These are phyloP conservation scores for Orbilia quercus DNA, from an alignment of 2,329 filamentous ascomycete species.

Conservation along the genomic window DNA sequence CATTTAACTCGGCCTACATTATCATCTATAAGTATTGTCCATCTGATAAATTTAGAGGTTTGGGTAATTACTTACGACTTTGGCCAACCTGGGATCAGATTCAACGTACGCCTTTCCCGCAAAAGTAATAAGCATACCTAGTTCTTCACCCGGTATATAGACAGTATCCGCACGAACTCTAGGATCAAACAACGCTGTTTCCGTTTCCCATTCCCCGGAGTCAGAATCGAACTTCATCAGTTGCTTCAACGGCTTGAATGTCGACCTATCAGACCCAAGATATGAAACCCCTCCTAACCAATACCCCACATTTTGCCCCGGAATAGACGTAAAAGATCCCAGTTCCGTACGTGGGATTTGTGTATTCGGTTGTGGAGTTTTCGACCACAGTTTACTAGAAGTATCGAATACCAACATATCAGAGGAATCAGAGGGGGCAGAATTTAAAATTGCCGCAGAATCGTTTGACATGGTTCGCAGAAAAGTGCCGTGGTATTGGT, in stretches of 20 bases:
- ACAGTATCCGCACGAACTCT: slow-evolving; percentile 14
- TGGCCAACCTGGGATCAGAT: not conserved
- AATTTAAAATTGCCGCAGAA: not conserved
- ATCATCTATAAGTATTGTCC: not conserved
- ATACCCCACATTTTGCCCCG: not conserved
- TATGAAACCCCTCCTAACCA: slow-evolving; percentile 15
- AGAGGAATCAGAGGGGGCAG: not conserved
- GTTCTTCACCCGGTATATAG: not conserved
- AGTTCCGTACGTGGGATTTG: not conserved
- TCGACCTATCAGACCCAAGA: no score
- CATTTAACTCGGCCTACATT: not conserved
- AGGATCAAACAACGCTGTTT: slow-evolving; percentile 4
- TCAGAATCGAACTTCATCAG: slow-evolving; percentile 8
- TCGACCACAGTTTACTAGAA: slow-evolving; percentile 9
- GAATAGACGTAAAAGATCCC: slow-evolving; percentile 15
- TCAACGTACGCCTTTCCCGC: slow-evolving; percentile 9
- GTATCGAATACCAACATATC: slow-evolving; percentile 16
- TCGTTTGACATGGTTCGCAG: not conserved
- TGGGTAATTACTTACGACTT: not conserved
- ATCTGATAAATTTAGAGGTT: not conserved
- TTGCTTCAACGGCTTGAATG: not conserved
- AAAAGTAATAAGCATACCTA: slow-evolving; percentile 24
- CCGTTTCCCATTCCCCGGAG: slow-evolving; percentile 7
- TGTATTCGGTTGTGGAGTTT: not conserved
- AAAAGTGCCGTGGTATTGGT: not conserved